phyloP scores from a whole-genome alignment of 1,284 basidiomycete species.

The Marasmius sp. region DNA sequence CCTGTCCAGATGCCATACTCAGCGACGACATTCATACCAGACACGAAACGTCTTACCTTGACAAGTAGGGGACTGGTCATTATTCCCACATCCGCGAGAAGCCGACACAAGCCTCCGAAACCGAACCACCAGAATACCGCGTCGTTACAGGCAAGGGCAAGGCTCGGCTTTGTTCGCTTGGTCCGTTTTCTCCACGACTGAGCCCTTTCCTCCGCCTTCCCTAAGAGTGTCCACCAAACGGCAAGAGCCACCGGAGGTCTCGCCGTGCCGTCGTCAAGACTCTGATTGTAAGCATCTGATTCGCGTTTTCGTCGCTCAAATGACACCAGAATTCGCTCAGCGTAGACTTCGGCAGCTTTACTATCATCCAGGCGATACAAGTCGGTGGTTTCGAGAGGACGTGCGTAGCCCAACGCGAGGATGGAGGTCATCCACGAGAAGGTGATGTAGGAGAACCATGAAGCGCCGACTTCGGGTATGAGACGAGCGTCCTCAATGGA shows the following conservation, averaged over 20 bases:
- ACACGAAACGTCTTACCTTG: neutral
- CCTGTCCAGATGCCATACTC: neutral
- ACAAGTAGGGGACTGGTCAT: conserved; percentile 6
- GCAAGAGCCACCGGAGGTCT: neutral
- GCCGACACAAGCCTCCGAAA: neutral
- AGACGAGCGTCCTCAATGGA: conserved; percentile 2
- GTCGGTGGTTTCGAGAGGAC: conserved; percentile 3
- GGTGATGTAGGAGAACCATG: conserved; percentile 3
- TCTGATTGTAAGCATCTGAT: conserved; percentile 3
- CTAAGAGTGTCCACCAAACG: neutral
- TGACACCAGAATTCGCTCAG: conserved; percentile 2
- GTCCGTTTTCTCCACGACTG: neutral
- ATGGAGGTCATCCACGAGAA: conserved; percentile 8
- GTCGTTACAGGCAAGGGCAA: conserved; percentile 7
- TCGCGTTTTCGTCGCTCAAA: conserved; percentile 3
- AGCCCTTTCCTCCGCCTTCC: neutral
- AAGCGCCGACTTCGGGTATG: conserved; percentile 1
- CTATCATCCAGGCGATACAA: conserved; percentile 1
- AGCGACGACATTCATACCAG: neutral
- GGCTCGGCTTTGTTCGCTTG: neutral
- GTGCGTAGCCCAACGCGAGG: conserved; percentile 2
- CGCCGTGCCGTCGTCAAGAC: conserved; percentile 1
- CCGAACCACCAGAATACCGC: conserved; percentile 5
- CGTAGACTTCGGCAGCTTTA: neutral
- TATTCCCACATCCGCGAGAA: conserved; percentile 5